phyloP scores from a whole-genome alignment of 164 flowering plant species.

The Santalum album region DNA sequence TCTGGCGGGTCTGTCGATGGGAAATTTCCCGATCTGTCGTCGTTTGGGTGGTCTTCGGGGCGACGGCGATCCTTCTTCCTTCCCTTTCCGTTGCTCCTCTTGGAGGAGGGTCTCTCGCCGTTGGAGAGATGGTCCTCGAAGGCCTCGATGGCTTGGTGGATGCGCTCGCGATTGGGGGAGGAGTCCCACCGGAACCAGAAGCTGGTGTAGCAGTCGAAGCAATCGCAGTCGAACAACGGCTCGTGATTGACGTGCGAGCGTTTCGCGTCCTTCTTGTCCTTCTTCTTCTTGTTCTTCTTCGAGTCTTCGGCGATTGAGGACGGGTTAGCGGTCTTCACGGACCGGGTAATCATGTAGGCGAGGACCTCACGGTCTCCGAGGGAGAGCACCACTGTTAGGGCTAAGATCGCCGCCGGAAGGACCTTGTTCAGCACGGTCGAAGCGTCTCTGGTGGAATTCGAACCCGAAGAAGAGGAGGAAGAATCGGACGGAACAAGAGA shows the following conservation, averaged over 20 bases:
- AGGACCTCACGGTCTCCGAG: slow-evolving; percentile 61
- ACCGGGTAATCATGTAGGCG: slow-evolving; percentile 62
- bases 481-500: too few relatives aligned
- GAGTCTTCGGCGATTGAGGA: slow-evolving; percentile 4
- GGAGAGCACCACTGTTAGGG: slow-evolving; percentile 36
- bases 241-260: slow-evolving; percentile 14
- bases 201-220: slow-evolving; percentile 70
- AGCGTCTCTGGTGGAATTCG: slow-evolving; percentile 20
- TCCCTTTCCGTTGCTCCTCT: slow-evolving; percentile 10
- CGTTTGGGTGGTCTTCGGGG: slow-evolving; percentile 6
- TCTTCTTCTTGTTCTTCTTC: slow-evolving; percentile 26
- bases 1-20: not conserved
- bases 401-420: slow-evolving; percentile 54
- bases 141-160: slow-evolving; percentile 70
- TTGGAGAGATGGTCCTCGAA: slow-evolving; percentile 55
- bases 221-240: slow-evolving; percentile 51
- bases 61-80: slow-evolving; percentile 21
- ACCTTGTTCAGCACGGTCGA: slow-evolving; percentile 40
- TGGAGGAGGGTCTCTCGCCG: not conserved
- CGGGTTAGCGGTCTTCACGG: slow-evolving; percentile 26
- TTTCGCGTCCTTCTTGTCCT: not conserved
- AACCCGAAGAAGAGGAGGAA: too few relatives aligned
- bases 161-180: slow-evolving; percentile 65
- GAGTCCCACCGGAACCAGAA: slow-evolving; percentile 83
- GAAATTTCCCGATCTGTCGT: too few relatives aligned